Base-by-base conservation (phyloP, 2,329 filamentous ascomycete genomes). In the Berkeleyomyces basicola region DNA sequence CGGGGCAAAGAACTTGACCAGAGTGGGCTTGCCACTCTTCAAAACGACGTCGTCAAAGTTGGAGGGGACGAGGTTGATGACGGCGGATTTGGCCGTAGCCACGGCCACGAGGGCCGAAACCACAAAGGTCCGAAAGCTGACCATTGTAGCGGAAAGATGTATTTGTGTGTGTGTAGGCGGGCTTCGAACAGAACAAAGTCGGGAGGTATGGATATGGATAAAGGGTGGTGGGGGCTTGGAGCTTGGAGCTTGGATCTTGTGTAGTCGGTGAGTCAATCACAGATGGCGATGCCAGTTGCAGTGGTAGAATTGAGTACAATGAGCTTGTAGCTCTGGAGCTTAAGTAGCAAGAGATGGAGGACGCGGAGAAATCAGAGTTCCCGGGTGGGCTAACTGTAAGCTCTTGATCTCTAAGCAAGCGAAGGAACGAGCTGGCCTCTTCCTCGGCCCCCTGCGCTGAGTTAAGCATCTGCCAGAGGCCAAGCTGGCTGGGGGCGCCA, bases 1-100 rank as follows among this genome's bases (percentile, higher is more conserved):
- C 33, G 92, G 91, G 42, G 93, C 93, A 72, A 95, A 97, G 82
- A 99, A 99, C 74, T 97, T 91, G 69, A 97, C 90, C 36, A 99
- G 85, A 0, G 93, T 91, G 51, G 93, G 92, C 79, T 95, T 97
- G 74, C 90, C 90, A 55, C 88, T 92, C 73, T 95, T 84, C 65
- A 96, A 80, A 67, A 96, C 90, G 62, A 96, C 80, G 58, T 86
- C 77, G 78, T 97, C 92, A 74, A 99, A 99, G 79, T 96, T 99
- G 70, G 79, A 78, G 63, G 92, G 90, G 65, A 87, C 84, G 66
- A 99, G 85, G 74, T 97, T 92, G 69, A 95, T 79, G 67, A 99
- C 93, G 63, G 88, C 87, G 63, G 90, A 93, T 69, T 85, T 84
- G 70, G 88, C 85, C 65, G 82, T 78, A 64, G 79, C 82, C 39